Evolutionary conservation across 139 green algal genomes (phyloP), one percentile per base, ranked within the genome.

Genomic region (Chlorella sp.): DNA sequence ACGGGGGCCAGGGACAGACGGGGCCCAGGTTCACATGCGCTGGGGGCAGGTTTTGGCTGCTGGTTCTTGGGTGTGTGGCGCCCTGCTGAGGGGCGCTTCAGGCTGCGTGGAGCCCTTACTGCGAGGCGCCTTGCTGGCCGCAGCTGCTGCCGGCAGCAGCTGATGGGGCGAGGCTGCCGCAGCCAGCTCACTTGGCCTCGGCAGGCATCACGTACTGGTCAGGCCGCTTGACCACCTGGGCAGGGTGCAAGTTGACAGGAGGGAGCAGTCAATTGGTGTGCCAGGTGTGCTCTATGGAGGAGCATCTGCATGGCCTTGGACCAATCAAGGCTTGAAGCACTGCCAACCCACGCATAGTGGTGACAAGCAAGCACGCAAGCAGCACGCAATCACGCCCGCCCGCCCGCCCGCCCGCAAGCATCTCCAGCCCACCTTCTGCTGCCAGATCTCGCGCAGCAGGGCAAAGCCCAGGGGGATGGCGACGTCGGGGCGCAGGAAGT

Each of bases 401-500:
- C 32, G 67, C 3, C 74, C 46, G 28, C 17, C 64, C 64, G 22
- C 30, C 32, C 20, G 64, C 7, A 26, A 28, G 38, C 36, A 51
- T 6, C 1, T 14, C 19, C 13, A 0, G 28, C 58, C 2, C 30
- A 97, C 84, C 81, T 97, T 95, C 86, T 98, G 95, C 11, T 92
- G 83, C 83, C 95, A 90, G 48, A 96, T 83, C 92, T 98, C 95
- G 28, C 95, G 87, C n/a, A 95, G 56, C 38, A 98, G 87, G 34
- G 95, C 95, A 83, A 96, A 92, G 76, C 91, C 92, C 70, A 98
- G 85, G 20, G 92, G 92, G 26, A 96, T 76, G 11, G 92, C 95
- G 6, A 98, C 92, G 69, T 97, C 89, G n/a, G 95, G 95, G 34
- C 92, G 88, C 77, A 98, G 91, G 90, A 98, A 97, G 89, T 98